These are phyloP conservation scores for Tricholoma flavovirens DNA, from an alignment of 768 basidiomycete genomes.

Conservation along the genomic window DNA sequence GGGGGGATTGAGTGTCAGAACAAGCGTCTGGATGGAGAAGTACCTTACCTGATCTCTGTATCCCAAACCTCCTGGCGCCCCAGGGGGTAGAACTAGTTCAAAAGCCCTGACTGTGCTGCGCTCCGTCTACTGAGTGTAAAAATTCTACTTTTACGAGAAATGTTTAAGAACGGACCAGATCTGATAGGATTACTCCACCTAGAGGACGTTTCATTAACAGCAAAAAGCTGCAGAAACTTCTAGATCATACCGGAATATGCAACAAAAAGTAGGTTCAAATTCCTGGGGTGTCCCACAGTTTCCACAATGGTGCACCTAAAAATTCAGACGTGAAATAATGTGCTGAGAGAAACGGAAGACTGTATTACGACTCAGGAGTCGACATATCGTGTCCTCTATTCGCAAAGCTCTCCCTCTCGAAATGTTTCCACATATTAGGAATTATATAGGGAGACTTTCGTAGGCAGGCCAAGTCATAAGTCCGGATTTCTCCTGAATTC, in stretches of 20 bases:
- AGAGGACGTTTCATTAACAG: neutral
- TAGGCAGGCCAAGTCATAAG: conserved; percentile 70
- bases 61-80: conserved; percentile 74
- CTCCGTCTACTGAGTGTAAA: conserved; percentile 31
- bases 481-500: conserved; percentile 55
- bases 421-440: conserved; percentile 71
- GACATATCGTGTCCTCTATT: conserved; percentile 34
- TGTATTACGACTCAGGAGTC: conserved; percentile 28
- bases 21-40: neutral
- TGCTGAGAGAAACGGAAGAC: neutral
- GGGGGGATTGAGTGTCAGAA: neutral
- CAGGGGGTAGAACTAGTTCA: conserved; percentile 68
- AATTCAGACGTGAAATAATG: neutral
- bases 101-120: conserved; percentile 53
- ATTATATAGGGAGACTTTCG: conserved; percentile 61
- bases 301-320: conserved; percentile 52
- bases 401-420: conserved; percentile 51
- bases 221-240: neutral
- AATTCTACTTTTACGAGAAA: neutral
- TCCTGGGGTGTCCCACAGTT: conserved; percentile 60
- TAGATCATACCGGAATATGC: conserved; percentile 58
- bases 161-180: conserved; percentile 39
- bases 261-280: conserved; percentile 66
- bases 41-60: conserved; percentile 48
- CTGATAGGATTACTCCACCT: conserved; percentile 59